Conservation (phyloP, 1,284 basidiomycete species). For the Marasmius tenuissimus region DNA sequence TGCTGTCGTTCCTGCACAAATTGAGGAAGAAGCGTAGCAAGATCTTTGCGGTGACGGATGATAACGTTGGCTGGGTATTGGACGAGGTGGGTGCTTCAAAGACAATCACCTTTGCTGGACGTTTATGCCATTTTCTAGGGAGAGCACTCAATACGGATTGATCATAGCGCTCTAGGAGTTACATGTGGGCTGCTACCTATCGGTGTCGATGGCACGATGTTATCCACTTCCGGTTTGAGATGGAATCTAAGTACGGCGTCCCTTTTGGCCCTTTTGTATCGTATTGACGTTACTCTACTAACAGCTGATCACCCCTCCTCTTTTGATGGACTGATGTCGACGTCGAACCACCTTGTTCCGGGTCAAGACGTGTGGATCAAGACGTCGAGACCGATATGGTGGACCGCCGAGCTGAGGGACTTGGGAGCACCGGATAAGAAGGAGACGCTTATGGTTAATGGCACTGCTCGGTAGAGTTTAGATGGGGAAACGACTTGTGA, state of each 20-base stretch:
- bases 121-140: constrained; percentile 52
- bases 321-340: constrained; percentile 83
- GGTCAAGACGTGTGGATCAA: constrained; percentile 67
- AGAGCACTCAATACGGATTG: constrained; percentile 74
- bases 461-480: too few species aligned
- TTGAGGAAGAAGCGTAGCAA: constrained; percentile 61
- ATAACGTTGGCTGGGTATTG: constrained; percentile 88
- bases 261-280: neutral
- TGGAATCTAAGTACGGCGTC: constrained; percentile 82
- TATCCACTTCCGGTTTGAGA: constrained; percentile 82
- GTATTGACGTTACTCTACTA: constrained; percentile 4
- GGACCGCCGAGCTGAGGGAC: constrained; percentile 70
- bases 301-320: constrained; percentile 64
- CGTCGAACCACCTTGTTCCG: constrained; percentile 86
- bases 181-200: constrained; percentile 95
- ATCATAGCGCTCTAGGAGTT: constrained; percentile 74
- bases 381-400: constrained; percentile 86
- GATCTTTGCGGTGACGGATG: constrained; percentile 82
- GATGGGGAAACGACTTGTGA: too few species aligned
- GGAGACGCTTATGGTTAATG: too few species aligned
- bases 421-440: neutral
- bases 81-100: constrained; percentile 55
- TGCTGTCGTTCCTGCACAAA: constrained; percentile 84
- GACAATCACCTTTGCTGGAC: neutral
- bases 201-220: constrained; percentile 71